These are phyloP conservation scores for Candida dajiaensis DNA, from an alignment of 805 yeast genomes.

Conservation along the genomic window DNA sequence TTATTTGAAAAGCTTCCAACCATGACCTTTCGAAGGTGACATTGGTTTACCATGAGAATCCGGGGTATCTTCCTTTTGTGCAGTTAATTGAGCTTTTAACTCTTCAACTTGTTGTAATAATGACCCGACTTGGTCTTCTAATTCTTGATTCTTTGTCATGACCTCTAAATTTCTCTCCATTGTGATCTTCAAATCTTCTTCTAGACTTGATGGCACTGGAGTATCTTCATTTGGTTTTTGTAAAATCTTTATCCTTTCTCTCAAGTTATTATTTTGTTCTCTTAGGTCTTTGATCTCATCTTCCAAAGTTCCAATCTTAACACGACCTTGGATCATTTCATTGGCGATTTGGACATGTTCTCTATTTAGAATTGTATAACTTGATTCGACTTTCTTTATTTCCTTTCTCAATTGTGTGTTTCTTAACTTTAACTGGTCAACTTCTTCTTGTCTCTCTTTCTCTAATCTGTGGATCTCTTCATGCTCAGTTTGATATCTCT, in stretches of 20 bases:
- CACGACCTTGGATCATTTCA: conserved; percentile 75
- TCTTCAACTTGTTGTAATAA: conserved; percentile 37
- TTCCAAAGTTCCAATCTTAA: conserved; percentile 63
- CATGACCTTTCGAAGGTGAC: neutral
- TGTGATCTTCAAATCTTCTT: conserved; percentile 49
- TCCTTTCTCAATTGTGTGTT: conserved; percentile 73
- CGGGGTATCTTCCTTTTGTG: conserved; percentile 12
- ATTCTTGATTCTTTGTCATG: conserved; percentile 52
- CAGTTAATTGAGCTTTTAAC: conserved; percentile 22
- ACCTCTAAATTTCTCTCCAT: conserved; percentile 60
- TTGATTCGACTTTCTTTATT: conserved; percentile 64
- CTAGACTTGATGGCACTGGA: conserved; percentile 33
- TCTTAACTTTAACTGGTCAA: conserved; percentile 55
- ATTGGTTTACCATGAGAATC: neutral
- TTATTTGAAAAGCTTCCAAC: conserved; percentile 3
- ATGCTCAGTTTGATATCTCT: conserved; percentile 68
- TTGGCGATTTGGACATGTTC: conserved; percentile 88
- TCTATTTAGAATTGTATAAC: conserved; percentile 60
- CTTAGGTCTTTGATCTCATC: conserved; percentile 67
- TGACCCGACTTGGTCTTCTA: conserved; percentile 46
- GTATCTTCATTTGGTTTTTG: conserved; percentile 28
- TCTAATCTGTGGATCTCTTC: conserved; percentile 72
- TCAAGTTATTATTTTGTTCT: conserved; percentile 41
- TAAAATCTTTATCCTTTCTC: conserved; percentile 27
- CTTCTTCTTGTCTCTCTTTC: conserved; percentile 57